phyloP scores from a whole-genome alignment of 2,329 filamentous ascomycete species.

The Trichophyton benhamiae region DNA sequence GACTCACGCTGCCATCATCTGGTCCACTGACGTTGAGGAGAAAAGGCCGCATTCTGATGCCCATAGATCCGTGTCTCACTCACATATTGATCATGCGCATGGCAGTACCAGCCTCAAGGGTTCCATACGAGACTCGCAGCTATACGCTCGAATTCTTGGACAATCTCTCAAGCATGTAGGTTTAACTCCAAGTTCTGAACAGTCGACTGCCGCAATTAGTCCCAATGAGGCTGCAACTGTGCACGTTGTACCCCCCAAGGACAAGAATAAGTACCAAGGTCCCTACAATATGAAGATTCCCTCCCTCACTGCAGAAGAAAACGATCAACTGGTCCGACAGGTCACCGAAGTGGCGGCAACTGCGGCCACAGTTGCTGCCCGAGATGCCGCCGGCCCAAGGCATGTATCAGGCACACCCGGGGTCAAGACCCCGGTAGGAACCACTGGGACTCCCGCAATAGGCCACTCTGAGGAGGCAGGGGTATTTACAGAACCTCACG shows the following conservation, averaged over 20 bases:
- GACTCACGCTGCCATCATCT: constrained; percentile 93
- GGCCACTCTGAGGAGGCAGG: constrained; percentile 34
- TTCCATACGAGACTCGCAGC: constrained; percentile 72
- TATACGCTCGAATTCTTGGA: constrained; percentile 87
- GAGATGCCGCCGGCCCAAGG: constrained; percentile 53
- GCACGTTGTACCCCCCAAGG: constrained; percentile 67
- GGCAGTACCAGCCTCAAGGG: constrained; percentile 34
- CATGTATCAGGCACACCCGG: constrained; percentile 29
- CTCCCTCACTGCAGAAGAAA: constrained; percentile 70
- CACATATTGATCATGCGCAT: constrained; percentile 14
- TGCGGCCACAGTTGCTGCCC: constrained; percentile 72
- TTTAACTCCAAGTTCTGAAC: constrained; percentile 35
- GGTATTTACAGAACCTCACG: constrained; percentile 25
- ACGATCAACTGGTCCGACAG: constrained; percentile 66
- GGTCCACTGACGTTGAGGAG: constrained; percentile 74
- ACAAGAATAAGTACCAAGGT: constrained; percentile 32
- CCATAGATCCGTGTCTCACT: background rate
- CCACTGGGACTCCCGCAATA: constrained; percentile 21
- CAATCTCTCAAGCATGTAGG: constrained; percentile 81
- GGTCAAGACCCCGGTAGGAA: constrained; percentile 28
- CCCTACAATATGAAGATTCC: constrained; percentile 29
- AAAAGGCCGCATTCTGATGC: constrained; percentile 40
- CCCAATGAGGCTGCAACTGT: constrained; percentile 25
- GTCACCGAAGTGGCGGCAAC: constrained; percentile 91
- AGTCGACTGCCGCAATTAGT: background rate